Conservation (phyloP, 1,139 yeast species). For the Blastobotrys serpentis region DNA sequence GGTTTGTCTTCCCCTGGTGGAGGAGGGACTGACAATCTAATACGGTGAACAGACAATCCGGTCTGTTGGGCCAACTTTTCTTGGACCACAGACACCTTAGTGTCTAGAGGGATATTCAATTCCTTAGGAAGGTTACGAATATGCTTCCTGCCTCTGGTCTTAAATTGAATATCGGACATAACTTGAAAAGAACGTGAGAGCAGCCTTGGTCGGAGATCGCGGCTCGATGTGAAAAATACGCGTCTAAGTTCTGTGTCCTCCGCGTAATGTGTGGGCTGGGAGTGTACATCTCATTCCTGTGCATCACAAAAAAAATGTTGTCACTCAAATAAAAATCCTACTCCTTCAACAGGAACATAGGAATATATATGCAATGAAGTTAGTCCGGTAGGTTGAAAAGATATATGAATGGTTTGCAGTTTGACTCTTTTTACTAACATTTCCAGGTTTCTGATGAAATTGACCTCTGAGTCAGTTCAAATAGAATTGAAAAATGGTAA, state of each 20-base stretch:
- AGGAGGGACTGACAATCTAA: constrained; percentile 37
- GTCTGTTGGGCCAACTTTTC: constrained; percentile 28
- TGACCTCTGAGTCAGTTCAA: constrained; percentile 83
- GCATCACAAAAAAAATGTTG: constrained; percentile 5
- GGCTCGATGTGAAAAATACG: neutral
- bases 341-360: constrained; percentile 14
- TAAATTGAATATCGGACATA: constrained; percentile 6
- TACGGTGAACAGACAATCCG: constrained; percentile 35
- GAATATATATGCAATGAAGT: constrained; percentile 46
- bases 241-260: neutral
- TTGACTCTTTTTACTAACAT: constrained; percentile 5
- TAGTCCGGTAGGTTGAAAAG: constrained; percentile 45
- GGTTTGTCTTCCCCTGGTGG: constrained; percentile 32
- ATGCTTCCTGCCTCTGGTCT: constrained; percentile 2
- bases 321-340: neutral
- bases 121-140: constrained; percentile 9
- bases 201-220: constrained; percentile 32
- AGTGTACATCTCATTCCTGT: neutral
- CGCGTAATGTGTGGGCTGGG: neutral
- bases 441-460: constrained; percentile 72
- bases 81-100: constrained; percentile 6
- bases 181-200: constrained; percentile 28
- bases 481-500: constrained; percentile 87
- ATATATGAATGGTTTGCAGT: neutral
- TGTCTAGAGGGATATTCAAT: constrained; percentile 6